These are phyloP conservation scores for Thecaphora thlaspeos DNA, from an alignment of 1,284 basidiomycete species.

Conservation along the genomic window DNA sequence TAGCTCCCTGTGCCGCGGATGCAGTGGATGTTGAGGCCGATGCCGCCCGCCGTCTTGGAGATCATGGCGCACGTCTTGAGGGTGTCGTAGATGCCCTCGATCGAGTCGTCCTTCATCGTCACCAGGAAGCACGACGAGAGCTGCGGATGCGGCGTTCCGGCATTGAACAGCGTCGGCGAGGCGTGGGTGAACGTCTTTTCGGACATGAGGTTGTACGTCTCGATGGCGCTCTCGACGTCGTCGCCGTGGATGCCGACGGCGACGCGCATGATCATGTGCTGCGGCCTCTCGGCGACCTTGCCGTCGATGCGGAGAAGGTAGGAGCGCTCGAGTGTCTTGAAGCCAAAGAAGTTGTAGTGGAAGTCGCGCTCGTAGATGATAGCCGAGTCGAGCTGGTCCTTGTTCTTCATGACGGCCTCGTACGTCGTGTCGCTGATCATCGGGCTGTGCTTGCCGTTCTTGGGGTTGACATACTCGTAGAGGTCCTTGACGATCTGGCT, in stretches of 20 bases:
- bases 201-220: constrained; percentile 84
- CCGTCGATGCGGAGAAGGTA: constrained; percentile 93
- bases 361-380: constrained; percentile 99
- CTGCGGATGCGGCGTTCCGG: constrained; percentile 92
- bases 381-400: constrained; percentile 81
- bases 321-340: constrained; percentile 98
- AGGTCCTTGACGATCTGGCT: constrained; percentile 87
- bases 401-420: constrained; percentile 77
- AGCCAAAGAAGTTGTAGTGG: constrained; percentile 83
- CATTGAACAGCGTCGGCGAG: constrained; percentile 97
- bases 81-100: constrained; percentile 98
- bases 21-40: constrained; percentile 93
- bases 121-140: constrained; percentile 97
- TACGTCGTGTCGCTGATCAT: constrained; percentile 92
- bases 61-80: constrained; percentile 99
- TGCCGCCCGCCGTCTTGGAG: constrained; percentile 97
- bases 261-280: constrained; percentile 99
- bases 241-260: constrained; percentile 93
- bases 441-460: constrained; percentile 75
- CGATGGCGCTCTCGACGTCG: constrained; percentile 83
- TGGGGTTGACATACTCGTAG: constrained; percentile 94
- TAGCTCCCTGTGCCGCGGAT: constrained; percentile 88
- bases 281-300: constrained; percentile 92
- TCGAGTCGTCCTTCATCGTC: constrained; percentile 97
- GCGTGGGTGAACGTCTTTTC: constrained; percentile 88